Base-by-base conservation (phyloP, 164 flowering plant genomes). In the Berberis thunbergii region DNA sequence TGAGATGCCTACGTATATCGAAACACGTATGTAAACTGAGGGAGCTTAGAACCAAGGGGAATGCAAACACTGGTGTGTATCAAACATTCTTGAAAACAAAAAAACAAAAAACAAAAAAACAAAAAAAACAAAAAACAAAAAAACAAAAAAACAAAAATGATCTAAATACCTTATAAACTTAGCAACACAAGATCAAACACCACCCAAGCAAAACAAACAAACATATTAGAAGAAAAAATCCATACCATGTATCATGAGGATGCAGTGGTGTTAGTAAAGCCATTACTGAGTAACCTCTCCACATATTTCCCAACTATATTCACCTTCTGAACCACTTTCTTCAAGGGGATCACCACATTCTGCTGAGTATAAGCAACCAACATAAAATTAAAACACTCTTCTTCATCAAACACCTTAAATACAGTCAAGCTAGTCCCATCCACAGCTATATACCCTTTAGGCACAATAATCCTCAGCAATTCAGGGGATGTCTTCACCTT, bases 341-440 rank as follows among this genome's bases (percentile, higher is more conserved):
- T 90, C 84, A 77, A 64, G 12, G 98, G 89, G 63, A 90, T 81
- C 70, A 90, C 95, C 26, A 90, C 83, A 7, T 90, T 80, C 78
- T 88, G 84, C 80, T 90, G 96, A 2, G 98, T 85, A 43, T 93
- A 93, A 57, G 85, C 87, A 60, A 93, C 96, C 74, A 93, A 45
- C 98, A 90, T 86, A 70, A 93, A 87, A 75, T 84, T 84, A 65
- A 90, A 93, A 59, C 92, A 86, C 1, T 54, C 66, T 49, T 88
- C 98, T 0, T 83, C 85, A 68, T 90, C 95, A 70, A 80, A 86
- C 45, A 90, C 95, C 66, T 84, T 82, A 42, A 86, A 92, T 11
- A 93, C 97, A 6, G 97, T 93, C 88, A 93, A 81, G 65, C 98
- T 93, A 52, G 96, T 82, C 55, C 98, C 98, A 71, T 93, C 98